These are phyloP conservation scores for Apiotrichum akiyoshidainum DNA, from an alignment of 1,284 basidiomycete species.

Conservation along the genomic window DNA sequence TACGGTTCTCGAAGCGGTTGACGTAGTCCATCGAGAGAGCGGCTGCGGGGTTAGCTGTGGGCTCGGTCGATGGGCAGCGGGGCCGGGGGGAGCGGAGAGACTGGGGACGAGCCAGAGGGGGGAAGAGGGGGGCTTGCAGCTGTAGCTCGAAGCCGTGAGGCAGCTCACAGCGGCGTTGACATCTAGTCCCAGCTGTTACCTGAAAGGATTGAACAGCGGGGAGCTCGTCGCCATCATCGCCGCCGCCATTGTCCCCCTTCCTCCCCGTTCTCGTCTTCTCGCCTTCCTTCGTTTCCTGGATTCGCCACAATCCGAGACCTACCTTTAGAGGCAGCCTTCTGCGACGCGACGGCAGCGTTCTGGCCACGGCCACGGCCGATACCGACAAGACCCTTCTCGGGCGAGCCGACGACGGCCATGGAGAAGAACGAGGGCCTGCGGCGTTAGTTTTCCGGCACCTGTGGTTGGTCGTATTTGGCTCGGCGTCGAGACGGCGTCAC, in stretches of 20 bases:
- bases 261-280: not conserved
- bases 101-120: too few species aligned
- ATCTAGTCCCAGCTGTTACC: too few species aligned
- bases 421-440: slow-evolving; percentile 10
- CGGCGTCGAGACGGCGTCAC: too few species aligned
- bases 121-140: too few species aligned
- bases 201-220: too few species aligned
- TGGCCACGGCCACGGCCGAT: slow-evolving; percentile 80
- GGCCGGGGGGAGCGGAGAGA: not conserved
- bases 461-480: too few species aligned
- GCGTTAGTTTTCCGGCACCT: not conserved
- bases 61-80: not conserved
- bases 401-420: slow-evolving; percentile 78
- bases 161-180: too few species aligned
- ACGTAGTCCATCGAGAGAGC: slow-evolving; percentile 71
- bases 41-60: slow-evolving; percentile 21
- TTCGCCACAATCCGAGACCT: slow-evolving; percentile 9
- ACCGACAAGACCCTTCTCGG: slow-evolving; percentile 81
- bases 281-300: not conserved
- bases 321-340: slow-evolving; percentile 67
- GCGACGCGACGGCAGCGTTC: slow-evolving; percentile 57
- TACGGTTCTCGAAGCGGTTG: slow-evolving; percentile 81
- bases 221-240: too few species aligned
- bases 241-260: too few species aligned
- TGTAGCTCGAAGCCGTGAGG: too few species aligned